phyloP scores from a whole-genome alignment of 257 asterid species.

The Mitragyna speciosa region DNA sequence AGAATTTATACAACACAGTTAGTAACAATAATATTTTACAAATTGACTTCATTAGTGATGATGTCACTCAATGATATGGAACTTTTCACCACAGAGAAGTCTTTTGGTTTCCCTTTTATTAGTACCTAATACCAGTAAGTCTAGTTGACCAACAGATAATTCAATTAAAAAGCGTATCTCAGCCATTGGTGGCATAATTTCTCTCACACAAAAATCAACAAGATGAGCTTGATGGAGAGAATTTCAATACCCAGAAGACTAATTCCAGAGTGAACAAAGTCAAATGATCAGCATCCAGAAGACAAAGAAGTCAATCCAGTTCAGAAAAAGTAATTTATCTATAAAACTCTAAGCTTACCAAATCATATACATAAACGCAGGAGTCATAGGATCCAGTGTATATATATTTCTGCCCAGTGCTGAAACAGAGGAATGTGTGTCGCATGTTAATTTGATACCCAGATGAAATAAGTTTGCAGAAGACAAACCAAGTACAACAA shows the following conservation, averaged over 20 bases:
- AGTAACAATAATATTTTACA: background rate
- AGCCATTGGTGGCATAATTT: background rate
- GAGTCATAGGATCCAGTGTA: slow-evolving; percentile 89
- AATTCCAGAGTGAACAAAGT: background rate
- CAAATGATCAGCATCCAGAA: background rate
- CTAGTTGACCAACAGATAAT: background rate
- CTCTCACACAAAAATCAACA: background rate
- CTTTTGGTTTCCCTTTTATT: background rate
- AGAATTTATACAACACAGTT: background rate
- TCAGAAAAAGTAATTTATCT: background rate
- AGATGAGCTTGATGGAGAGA: background rate
- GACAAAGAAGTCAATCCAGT: background rate
- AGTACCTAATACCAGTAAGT: background rate
- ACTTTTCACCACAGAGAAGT: background rate
- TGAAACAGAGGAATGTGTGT: slow-evolving; percentile 26
- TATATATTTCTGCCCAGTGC: slow-evolving; percentile 92
- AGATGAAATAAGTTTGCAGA: background rate
- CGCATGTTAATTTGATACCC: background rate
- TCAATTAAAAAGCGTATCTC: background rate
- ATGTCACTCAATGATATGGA: background rate
- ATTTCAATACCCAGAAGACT: background rate
- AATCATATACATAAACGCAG: slow-evolving; percentile 68
- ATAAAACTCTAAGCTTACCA: slow-evolving; percentile 51
- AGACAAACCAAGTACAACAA: background rate
- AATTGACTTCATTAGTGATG: background rate